Conservation (phyloP, 768 basidiomycete species). For the Paxillus ammoniavirescens region DNA sequence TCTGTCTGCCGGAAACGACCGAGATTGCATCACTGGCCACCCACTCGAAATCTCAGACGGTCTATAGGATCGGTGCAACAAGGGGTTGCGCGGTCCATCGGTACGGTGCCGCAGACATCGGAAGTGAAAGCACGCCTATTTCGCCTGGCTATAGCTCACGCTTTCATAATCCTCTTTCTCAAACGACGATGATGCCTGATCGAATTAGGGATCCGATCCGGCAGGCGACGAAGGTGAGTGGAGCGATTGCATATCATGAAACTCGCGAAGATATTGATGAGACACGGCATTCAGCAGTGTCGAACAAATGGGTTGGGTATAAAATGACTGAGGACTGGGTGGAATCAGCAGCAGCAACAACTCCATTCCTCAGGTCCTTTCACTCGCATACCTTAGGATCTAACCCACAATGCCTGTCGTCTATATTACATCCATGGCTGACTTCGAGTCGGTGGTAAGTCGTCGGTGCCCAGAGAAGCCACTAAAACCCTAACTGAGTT, state of each 20-base stretch:
- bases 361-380: conserved; percentile 9
- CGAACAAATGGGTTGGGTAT: conserved; percentile 26
- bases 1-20: conserved; percentile 15
- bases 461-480: background rate
- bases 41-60: conserved; percentile 7
- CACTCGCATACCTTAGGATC: conserved; percentile 10
- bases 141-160: conserved; percentile 26
- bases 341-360: conserved; percentile 15
- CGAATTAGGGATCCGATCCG: conserved; percentile 23
- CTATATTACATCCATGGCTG: conserved; percentile 25
- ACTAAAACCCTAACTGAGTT: conserved; percentile 6
- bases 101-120: conserved; percentile 22
- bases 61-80: conserved; percentile 19
- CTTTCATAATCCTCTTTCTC: conserved; percentile 14
- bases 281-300: conserved; percentile 12
- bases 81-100: conserved; percentile 14
- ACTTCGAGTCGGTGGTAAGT: conserved; percentile 24
- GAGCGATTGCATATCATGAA: conserved; percentile 13
- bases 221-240: conserved; percentile 16
- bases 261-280: conserved; percentile 9
- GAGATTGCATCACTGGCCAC: conserved; percentile 24
- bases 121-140: conserved; percentile 31
- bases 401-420: conserved; percentile 21
- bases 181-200: conserved; percentile 14
- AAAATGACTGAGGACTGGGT: conserved; percentile 18